These are phyloP conservation scores for Amanita exitialis DNA, from an alignment of 768 basidiomycete genomes.

Conservation along the genomic window DNA sequence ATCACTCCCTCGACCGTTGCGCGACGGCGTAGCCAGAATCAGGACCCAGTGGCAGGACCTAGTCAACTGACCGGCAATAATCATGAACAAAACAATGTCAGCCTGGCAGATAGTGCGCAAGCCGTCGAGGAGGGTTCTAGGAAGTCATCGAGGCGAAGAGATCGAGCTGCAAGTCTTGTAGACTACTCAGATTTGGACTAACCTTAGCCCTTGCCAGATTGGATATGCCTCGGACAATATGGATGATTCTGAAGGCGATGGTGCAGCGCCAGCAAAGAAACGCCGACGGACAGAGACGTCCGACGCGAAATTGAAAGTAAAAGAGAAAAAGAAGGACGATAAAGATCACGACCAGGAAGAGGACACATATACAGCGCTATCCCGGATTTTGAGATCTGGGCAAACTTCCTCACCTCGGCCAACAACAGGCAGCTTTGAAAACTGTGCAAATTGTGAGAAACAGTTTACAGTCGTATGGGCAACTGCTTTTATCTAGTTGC, in stretches of 20 bases:
- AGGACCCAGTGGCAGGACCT: slow-evolving; percentile 31
- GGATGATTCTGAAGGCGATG: slow-evolving; percentile 41
- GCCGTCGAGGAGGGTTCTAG: slow-evolving; percentile 7
- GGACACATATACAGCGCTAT: slow-evolving; percentile 57
- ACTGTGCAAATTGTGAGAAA: slow-evolving; percentile 74
- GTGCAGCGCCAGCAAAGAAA: slow-evolving; percentile 34
- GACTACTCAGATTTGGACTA: neutral
- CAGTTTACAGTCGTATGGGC: slow-evolving; percentile 79
- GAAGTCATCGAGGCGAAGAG: slow-evolving; percentile 11
- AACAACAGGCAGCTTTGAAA: slow-evolving; percentile 67
- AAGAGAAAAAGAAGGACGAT: slow-evolving; percentile 35
- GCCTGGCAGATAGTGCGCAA: neutral
- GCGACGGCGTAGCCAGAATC: slow-evolving; percentile 20
- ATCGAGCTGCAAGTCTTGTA: neutral
- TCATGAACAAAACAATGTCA: neutral
- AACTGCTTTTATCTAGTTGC: neutral
- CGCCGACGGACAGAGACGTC: slow-evolving; percentile 42
- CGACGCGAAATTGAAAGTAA: slow-evolving; percentile 26
- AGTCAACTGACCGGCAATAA: slow-evolving; percentile 18
- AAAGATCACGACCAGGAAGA: slow-evolving; percentile 50
- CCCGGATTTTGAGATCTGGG: slow-evolving; percentile 34
- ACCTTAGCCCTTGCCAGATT: neutral
- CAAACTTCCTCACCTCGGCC: slow-evolving; percentile 36
- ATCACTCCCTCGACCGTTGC: slow-evolving; percentile 39
- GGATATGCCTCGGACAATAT: slow-evolving; percentile 70